Percentiles rank a stretch among this genome's conserved stretches.
Conservation (phyloP, 1,139 yeast genomes). For the Chernovozyma aurita region DNA sequence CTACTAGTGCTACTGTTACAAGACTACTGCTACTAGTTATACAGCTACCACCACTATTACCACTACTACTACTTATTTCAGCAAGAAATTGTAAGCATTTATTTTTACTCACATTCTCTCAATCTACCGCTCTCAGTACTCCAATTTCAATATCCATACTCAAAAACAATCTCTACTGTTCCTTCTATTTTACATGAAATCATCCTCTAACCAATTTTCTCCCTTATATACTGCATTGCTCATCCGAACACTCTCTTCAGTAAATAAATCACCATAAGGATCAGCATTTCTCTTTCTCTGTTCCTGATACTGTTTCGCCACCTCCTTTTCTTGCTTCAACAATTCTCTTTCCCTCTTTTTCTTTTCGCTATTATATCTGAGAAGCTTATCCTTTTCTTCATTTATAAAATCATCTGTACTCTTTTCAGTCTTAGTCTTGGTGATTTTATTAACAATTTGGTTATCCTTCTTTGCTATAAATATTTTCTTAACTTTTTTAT, state of each 20-base stretch:
- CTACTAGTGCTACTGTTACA: too few relatives aligned
- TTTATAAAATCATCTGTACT: constrained; percentile 49
- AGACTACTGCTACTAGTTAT: too few relatives aligned
- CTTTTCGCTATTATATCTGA: constrained; percentile 31
- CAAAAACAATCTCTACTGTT: too few relatives aligned
- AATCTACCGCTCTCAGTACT: too few relatives aligned
- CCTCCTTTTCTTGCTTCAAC: constrained; percentile 22
- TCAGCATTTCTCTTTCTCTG: constrained; percentile 33
- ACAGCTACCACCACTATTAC: too few relatives aligned
- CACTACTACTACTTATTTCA: too few relatives aligned
- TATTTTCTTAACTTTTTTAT: constrained; percentile 48
- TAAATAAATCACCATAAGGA: constrained; percentile 57
- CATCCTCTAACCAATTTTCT: constrained; percentile 64
- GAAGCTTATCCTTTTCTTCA: constrained; percentile 35
- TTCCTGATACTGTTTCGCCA: constrained; percentile 17
- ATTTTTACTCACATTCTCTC: too few relatives aligned
- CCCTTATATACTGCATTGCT: constrained; percentile 50
- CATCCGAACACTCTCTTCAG: constrained; percentile 43
- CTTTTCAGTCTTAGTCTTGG: constrained; percentile 54
- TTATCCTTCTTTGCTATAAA: constrained; percentile 59
- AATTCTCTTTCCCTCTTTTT: constrained; percentile 26
- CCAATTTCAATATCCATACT: too few relatives aligned
- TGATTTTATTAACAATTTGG: constrained; percentile 58
- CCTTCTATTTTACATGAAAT: constrained; percentile 20
- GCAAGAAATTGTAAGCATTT: too few relatives aligned